Base-by-base conservation (phyloP, 805 yeast genomes). In the Cyberlindnera lachancei region DNA sequence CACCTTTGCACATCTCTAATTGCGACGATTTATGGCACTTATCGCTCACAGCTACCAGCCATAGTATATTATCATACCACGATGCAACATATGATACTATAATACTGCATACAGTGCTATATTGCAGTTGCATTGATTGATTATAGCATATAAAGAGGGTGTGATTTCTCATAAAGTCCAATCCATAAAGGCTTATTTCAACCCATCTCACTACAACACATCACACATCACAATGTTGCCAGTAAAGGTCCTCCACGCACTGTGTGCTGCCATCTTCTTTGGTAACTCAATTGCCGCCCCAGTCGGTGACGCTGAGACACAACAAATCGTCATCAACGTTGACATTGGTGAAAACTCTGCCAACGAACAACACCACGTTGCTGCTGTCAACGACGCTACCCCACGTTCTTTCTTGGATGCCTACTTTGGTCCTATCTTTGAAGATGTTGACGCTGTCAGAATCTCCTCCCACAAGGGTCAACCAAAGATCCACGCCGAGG, bases 381-480 rank as follows among this genome's bases (percentile, higher is more conserved):
- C 18, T 19, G 21, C 21, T n/a, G 30, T 29, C 22, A 11, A 19
- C 17, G 45, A 40, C 14, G 36, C 34, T 15, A 22, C 48, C 8
- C 38, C 44, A 12, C 35, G 42, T 31, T 53, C 65, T 5, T 57
- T 60, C 38, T 38, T 59, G 31, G 65, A 60, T 33, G 46, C 42
- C 30, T 54, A 52, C 46, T 53, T 48, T 35, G 65, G 65, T 22
- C 45, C 52, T 15, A 56, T 60, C 30, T 31, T 59, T 25, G 59
- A 55, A 17, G 46, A 51, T 15, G 41, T 50, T 24, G 46, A 42
- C n/a, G 50, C 45, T 31, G 49, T 37, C 16, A 38, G 41, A 25
- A 25, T 41, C 23, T 41, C 40, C 9, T 40, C 52, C 25, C 43
- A 40, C 23, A 45, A 45, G 15, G 46, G 50, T 23, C 25, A 34